Evolutionary conservation across 106 monocot species (phyloP), one percentile per base, ranked within the genome.

Genomic region (Dendrobium catenatum): DNA sequence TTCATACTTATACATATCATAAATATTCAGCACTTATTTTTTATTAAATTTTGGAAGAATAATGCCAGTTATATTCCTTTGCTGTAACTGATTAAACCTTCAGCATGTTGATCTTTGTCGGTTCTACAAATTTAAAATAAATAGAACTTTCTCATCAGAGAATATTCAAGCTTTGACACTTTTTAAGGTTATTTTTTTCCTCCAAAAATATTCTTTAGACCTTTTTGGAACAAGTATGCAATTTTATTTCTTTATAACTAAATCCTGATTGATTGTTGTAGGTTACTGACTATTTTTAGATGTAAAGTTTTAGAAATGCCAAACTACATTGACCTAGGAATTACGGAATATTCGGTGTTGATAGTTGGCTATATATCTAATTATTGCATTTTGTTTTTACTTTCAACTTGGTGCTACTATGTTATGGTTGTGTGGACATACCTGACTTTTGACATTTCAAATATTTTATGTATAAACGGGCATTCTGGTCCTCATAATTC

Each of bases 81-180:
- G 61, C 5, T 22, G 19, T n/a, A 61, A 61, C 61, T 61, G 61
- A 61, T 61, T 61, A 22, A 24, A 22, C 4, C 61, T 22, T 4
- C n/a, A 22, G 19, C 61, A 22, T 61, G 61, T 2, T 61, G n/a
- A 22, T n/a, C n/a, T 22, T 22, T 61, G 22, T 7, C n/a, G 61
- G 61, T 61, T 61, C 61, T 61, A 22, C 61, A 61, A 61, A 61
- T n/a, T 61, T 61, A 20, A 61, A 58, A 61, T 61, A 61, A 22
- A 61, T 61, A 22, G 22, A 61, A 61, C 4, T 22, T 61, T 61
- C n/a, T 19, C 61, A 51, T 51, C 8, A 61, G 5, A 8, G 22
- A 61, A 61, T 61, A 61, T 61, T 61, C 61, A 61, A 4, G 61
- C 20, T n/a, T 61, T 61, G 61, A 22, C 61, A 22, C 8, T 61